phyloP scores from a whole-genome alignment of 1,284 basidiomycete genomes.

The Mycena citricolor region DNA sequence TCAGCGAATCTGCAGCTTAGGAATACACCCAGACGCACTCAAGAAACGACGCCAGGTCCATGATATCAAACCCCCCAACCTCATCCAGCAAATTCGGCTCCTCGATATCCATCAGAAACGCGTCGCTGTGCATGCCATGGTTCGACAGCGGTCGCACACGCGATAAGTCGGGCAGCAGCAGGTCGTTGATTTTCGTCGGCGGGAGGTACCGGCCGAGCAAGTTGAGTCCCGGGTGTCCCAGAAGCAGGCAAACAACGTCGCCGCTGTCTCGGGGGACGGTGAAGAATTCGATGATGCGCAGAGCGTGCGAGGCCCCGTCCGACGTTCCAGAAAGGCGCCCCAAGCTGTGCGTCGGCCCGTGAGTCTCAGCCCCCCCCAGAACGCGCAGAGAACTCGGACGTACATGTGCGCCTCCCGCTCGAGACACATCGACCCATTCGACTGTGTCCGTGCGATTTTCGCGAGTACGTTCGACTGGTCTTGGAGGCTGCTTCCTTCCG shows the following conservation, averaged over 20 bases:
- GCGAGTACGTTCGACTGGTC: constrained; percentile 66
- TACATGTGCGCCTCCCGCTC: constrained; percentile 73
- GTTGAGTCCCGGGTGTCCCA: constrained; percentile 66
- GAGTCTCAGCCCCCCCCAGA: not conserved
- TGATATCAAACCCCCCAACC: constrained; percentile 61
- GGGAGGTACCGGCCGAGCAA: constrained; percentile 66
- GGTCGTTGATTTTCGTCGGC: constrained; percentile 61
- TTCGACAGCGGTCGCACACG: constrained; percentile 41
- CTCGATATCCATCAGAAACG: constrained; percentile 49
- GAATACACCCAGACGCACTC: constrained; percentile 45
- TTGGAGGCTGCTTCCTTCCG: constrained; percentile 67
- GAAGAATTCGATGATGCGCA: constrained; percentile 64
- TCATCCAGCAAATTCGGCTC: constrained; percentile 50
- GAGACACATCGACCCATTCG: constrained; percentile 67
- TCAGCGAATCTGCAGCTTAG: not conserved
- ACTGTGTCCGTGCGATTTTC: constrained; percentile 68
- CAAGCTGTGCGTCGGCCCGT: constrained; percentile 44
- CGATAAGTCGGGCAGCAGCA: constrained; percentile 57
- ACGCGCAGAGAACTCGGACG: constrained; percentile 26
- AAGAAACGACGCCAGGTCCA: constrained; percentile 72
- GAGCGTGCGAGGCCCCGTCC: constrained; percentile 51
- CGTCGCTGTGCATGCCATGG: constrained; percentile 44
- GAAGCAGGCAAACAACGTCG: constrained; percentile 63
- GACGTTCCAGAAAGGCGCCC: constrained; percentile 48
- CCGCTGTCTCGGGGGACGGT: constrained; percentile 62